Evolutionary conservation across 2,329 filamentous ascomycete species (phyloP).

Genomic region (Trichoderma afroharzianum): DNA sequence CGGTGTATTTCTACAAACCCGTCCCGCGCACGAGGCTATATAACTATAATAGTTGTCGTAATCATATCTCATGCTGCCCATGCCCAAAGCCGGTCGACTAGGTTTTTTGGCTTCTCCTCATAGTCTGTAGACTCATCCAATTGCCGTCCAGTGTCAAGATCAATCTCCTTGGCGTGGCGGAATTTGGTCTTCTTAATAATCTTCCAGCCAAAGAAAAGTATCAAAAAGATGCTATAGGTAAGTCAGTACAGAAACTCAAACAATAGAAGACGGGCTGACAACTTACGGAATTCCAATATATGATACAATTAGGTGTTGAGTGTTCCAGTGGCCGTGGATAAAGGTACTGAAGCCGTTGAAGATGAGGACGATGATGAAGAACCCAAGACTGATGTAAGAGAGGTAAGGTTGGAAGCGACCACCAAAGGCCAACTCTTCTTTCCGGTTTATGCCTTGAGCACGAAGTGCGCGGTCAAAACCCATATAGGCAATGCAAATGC

Average conservation of each 20-base stretch:
- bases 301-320: neutral
- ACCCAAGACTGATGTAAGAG: conserved; percentile 45
- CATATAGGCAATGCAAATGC: conserved; percentile 48
- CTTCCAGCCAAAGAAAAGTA: conserved; percentile 66
- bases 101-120: neutral
- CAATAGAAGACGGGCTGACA: too few relatives aligned
- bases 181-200: conserved; percentile 28
- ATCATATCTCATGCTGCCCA: conserved; percentile 3
- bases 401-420: conserved; percentile 50
- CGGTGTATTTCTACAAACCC: neutral
- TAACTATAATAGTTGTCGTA: neutral
- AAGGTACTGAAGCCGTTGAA: conserved; percentile 57
- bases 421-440: conserved; percentile 42
- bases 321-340: conserved; percentile 31
- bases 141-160: neutral
- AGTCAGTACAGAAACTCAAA: neutral
- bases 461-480: conserved; percentile 37
- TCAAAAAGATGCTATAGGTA: conserved; percentile 39
- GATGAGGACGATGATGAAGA: conserved; percentile 47
- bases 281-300: neutral
- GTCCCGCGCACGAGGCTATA: neutral
- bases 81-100: neutral
- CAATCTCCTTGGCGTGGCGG: neutral
- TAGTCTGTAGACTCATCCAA: neutral
- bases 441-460: neutral